Conservation (phyloP, 2,329 filamentous ascomycete species). For the Leptographium galeiforme region DNA sequence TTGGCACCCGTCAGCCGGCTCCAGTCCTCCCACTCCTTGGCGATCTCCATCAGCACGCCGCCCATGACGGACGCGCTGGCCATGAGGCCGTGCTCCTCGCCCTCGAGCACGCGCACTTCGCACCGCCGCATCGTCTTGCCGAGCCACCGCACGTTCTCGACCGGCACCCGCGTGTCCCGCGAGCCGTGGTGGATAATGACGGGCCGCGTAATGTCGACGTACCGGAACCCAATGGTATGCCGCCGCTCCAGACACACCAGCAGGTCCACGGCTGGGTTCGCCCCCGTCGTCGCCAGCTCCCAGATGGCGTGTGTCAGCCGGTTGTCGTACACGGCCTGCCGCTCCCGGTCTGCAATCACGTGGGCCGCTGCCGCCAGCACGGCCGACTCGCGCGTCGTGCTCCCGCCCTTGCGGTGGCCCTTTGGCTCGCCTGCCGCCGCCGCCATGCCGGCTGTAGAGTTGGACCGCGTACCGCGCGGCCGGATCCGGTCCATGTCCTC, state of each 20-base stretch:
- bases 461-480: conserved; percentile 10
- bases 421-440: conserved; percentile 2
- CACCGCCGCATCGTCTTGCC: conserved; percentile 87
- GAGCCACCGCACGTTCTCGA: conserved; percentile 91
- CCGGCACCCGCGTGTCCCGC: conserved; percentile 78
- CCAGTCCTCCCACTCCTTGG: conserved; percentile 88
- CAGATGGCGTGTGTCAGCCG: conserved; percentile 88
- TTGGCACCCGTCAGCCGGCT: conserved; percentile 39
- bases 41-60: conserved; percentile 85
- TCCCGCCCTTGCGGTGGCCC: conserved; percentile 12
- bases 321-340: conserved; percentile 64
- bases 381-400: conserved; percentile 14
- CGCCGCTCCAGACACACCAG: conserved; percentile 84
- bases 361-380: conserved; percentile 42
- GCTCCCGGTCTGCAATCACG: conserved; percentile 54
- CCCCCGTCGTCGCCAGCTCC: conserved; percentile 79
- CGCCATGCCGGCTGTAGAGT: not conserved
- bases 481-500: conserved; percentile 38
- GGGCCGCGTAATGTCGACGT: conserved; percentile 84
- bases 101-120: conserved; percentile 79
- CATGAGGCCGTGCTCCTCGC: conserved; percentile 92
- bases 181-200: conserved; percentile 92
- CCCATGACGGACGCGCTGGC: conserved; percentile 89
- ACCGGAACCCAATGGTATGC: conserved; percentile 87
- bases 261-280: conserved; percentile 87